Percentiles rank a stretch among this genome's conserved stretches.
Evolutionary conservation across 352 stramenopile genomes (phyloP).

Genomic region (Pythium guiyangense): DNA sequence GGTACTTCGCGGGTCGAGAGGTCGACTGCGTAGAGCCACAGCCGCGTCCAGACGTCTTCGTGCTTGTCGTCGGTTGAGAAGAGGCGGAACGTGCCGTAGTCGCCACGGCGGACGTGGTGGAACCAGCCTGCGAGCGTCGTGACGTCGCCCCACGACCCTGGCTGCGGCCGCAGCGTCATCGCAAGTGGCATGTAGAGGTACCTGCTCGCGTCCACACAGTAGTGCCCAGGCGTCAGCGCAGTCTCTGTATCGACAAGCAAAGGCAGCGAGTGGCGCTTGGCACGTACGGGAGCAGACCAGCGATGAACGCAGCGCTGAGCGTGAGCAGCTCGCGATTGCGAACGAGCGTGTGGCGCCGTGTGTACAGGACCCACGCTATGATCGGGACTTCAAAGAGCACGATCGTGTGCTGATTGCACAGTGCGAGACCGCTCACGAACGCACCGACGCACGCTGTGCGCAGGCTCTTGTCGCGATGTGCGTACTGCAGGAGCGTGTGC

Average conservation of each 20-base stretch:
- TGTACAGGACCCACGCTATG: conserved; percentile 70
- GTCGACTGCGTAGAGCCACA: conserved; percentile 71
- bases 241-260: neutral
- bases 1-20: conserved; percentile 48
- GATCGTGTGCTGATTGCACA: conserved; percentile 96
- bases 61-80: conserved; percentile 72
- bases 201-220: conserved; percentile 7
- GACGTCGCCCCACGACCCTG: conserved; percentile 92
- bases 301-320: conserved; percentile 53
- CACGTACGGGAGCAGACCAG: conserved; percentile 78
- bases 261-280: no score
- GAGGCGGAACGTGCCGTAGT: conserved; percentile 94
- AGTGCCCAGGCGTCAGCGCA: neutral
- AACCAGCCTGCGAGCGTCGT: conserved; percentile 80
- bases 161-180: conserved; percentile 56
- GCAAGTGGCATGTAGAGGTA: conserved; percentile 81
- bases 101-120: conserved; percentile 87
- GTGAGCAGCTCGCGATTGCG: conserved; percentile 28
- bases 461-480: conserved; percentile 8
- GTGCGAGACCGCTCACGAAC: conserved; percentile 88
- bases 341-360: conserved; percentile 23
- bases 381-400: conserved; percentile 91
- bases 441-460: conserved; percentile 50
- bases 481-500: conserved; percentile 57
- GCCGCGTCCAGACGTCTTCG: conserved; percentile 68